Evolutionary conservation across 2,329 filamentous ascomycete species (phyloP), one percentile per base, ranked within the genome.

Genomic region (Huntiella moniliformis): DNA sequence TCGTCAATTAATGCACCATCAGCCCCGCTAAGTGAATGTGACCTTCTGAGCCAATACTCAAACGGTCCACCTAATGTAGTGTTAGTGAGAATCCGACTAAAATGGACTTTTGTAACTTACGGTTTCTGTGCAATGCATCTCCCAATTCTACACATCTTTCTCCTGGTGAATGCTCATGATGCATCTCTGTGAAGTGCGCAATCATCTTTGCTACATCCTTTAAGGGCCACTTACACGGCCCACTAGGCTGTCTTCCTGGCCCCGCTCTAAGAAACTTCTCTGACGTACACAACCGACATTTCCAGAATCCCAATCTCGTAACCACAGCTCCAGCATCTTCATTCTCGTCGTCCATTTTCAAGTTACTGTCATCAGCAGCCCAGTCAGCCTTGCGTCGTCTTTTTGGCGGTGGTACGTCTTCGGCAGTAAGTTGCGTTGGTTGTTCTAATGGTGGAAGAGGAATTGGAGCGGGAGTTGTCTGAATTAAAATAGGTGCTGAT

Each of bases 181-280:
- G 65, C 59, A 67, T 60, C 42, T 65, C 63, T 7, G 64, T 61
- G 50, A 62, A 67, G 53, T 68, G 65, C 16, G 64, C 64, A 44
- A 67, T 59, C 55, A 67, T 59, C 58, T 67, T 67, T 35, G 61
- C 61, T 38, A 67, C 59, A 47, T 67, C 65, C 51, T 63, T 63
- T 10, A 68, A 56, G 2, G 65, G 63, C 65, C 65, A 67, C 51
- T 66, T 66, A 53, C 61, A 63, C 28, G 65, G 64, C 41, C 59
- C 61, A 42, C 60, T 62, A 16, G 65, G 65, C 44, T 63, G 59
- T 43, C 64, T 60, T 36, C 59, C 61, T 4, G 55, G 52, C 2
- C 61, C 61, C 0, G 64, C 62, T n/a, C 60, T 55, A 12, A 63
- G 53, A 51, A 62, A 68, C 52, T 67, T 67, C 33, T 59, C 54